A percentile compares a stretch with the other conserved stretches of the same genome.
Evolutionary conservation across 1,284 basidiomycete species (phyloP).

Genomic region (Rhodotorula mucilaginosa): DNA sequence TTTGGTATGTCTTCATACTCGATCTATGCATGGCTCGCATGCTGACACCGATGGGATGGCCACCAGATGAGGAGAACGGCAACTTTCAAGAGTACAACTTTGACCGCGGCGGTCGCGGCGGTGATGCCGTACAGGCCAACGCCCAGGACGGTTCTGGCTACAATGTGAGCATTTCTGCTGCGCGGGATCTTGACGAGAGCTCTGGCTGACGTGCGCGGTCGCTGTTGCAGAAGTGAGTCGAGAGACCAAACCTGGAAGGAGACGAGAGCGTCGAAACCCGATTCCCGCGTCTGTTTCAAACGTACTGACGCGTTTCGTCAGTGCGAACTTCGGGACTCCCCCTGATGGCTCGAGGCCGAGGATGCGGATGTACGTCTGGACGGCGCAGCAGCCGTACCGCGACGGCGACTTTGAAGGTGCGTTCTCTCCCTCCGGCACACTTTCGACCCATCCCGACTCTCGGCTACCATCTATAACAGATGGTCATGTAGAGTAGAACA

Average conservation of each 20-base stretch:
- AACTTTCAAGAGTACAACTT: slow-evolving; percentile 96
- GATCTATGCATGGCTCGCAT: not conserved
- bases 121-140: slow-evolving; percentile 88
- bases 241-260: too few species aligned
- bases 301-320: not conserved
- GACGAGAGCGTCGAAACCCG: too few species aligned
- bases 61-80: slow-evolving; percentile 67
- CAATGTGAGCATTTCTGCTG: slow-evolving; percentile 1
- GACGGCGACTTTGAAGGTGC: slow-evolving; percentile 81
- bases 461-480: too few species aligned
- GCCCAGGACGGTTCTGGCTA: slow-evolving; percentile 85
- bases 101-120: slow-evolving; percentile 77
- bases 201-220: not conserved
- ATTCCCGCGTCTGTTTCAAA: too few species aligned
- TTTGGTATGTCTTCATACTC: slow-evolving; percentile 56
- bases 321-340: slow-evolving; percentile 58
- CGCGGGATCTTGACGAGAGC: slow-evolving; percentile 40
- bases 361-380: slow-evolving; percentile 95
- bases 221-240: too few species aligned
- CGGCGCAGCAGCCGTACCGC: slow-evolving; percentile 79
- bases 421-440: not conserved
- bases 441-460: not conserved
- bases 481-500: too few species aligned
- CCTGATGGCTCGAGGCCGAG: slow-evolving; percentile 53
- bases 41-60: not conserved